Evolutionary conservation across 2,329 filamentous ascomycete species (phyloP).

Genomic region (Macrophomina tecta): DNA sequence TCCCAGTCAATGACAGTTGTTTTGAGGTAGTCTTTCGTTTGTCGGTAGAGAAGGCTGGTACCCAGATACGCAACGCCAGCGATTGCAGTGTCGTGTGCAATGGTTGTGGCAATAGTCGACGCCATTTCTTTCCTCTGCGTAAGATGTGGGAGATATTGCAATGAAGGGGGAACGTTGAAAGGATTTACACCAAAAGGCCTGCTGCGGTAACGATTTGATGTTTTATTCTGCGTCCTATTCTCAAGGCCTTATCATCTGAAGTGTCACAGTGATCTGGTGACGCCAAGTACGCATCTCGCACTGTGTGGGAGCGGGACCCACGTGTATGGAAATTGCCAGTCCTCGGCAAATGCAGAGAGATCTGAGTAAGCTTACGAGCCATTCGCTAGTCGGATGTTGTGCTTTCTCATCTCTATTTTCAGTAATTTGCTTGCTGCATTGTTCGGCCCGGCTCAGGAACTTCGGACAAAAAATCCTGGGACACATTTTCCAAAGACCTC

Average conservation of each 20-base stretch:
- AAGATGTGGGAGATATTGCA: neutral
- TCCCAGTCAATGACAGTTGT: neutral
- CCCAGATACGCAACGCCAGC: neutral
- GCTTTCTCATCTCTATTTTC: neutral
- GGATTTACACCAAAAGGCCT: no score
- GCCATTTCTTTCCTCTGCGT: neutral
- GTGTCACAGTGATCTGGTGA: no score
- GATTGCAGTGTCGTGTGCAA: constrained; percentile 3
- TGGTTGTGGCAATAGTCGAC: neutral
- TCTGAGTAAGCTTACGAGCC: constrained; percentile 5
- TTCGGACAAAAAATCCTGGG: neutral
- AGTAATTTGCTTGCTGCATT: neutral
- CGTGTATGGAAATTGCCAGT: neutral
- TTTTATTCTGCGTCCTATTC: no score
- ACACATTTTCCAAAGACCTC: neutral
- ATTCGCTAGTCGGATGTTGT: neutral
- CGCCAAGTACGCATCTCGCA: neutral
- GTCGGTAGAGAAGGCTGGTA: constrained; percentile 2
- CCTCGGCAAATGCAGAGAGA: neutral
- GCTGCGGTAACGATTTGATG: no score
- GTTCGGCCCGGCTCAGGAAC: neutral
- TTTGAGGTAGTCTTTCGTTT: neutral
- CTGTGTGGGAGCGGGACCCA: neutral
- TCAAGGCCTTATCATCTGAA: no score
- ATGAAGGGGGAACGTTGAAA: neutral